Base-by-base conservation (phyloP, 768 basidiomycete genomes). In the Naematelia aurantialba region DNA sequence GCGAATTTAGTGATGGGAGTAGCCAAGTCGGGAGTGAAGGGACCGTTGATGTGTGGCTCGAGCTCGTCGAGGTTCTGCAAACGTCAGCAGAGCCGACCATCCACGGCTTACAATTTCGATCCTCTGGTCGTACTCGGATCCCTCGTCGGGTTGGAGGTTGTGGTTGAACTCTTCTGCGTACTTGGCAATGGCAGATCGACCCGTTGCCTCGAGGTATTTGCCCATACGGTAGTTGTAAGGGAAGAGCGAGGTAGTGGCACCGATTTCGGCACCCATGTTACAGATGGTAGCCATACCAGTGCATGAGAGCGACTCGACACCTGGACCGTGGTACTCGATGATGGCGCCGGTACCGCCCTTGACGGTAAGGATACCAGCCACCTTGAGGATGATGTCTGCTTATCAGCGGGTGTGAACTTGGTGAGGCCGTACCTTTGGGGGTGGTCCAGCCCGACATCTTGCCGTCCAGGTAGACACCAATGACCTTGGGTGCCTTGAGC, bases 211-310 rank as follows among this genome's bases (percentile, higher is more conserved):
- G 77, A 99, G 82, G 80, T 97, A 99, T 75, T 87, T 83, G 70
- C 76, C 83, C 96, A 98, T 98, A 73, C 93, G 90, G 66, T 81
- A 77, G 82, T 98, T 99, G 86, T 89, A 98, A 70, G 96, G 96
- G 90, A 99, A 99, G 69, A 98, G 80, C 17, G 94, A 97, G 21
- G 96, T 98, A 10, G 96, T 99, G 34, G 96, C 96, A 77, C 94
- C 94, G 72, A 98, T 97, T 80, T 99, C 94, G 68, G 94, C 94
- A 83, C 94, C 94, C 94, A 98, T 99, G 85, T 97, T 99, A 79
- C 94, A 97, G 73, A 99, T 94, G 21, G 94, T 98, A 53, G 91
- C 94, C 93, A 98, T 96, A 79, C 94, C 94, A 49, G 94, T 99
- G 84, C 89, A 91, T 49, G 92, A 96, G 61, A 99, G 84, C 30